Base-by-base conservation (phyloP, 805 yeast species). In the Dipodascopsis uninucleata region DNA sequence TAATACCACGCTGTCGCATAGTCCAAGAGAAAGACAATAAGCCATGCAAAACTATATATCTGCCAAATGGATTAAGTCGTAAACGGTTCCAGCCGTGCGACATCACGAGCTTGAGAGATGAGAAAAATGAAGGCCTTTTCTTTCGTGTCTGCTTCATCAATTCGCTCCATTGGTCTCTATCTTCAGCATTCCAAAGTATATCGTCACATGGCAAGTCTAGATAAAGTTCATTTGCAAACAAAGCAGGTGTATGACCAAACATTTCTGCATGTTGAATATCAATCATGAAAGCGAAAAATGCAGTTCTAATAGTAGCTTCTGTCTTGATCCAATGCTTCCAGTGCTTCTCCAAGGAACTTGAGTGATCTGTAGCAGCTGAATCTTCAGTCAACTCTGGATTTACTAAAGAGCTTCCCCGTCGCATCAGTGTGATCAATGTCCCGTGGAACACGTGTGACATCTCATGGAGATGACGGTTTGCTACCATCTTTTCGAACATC, bases 301-400 rank as follows among this genome's bases (percentile, higher is more conserved):
- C 68, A 2, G 67, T 51, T 17, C 53, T 49, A 48, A 73, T 74
- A 43, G 66, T 56, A 24, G 69, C 58, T 49, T 76, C 80, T 49
- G 69, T 70, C 12, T 61, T 45, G 5, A 69, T 62, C 79, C 79
- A 76, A 12, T 66, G 63, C 5, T 56, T 46, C 80, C 80, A 76
- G 22, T 49, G 55, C 18, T 37, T 31, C 7, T 49, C 52, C 16
- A 50, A 42, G n/a, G 45, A 31, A 34, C 26, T 45, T 28, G 49
- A 47, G 4, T 49, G 42, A n/a, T 45, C 47, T 14, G 40, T 36
- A 5, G 57, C 47, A 3, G 41, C 36, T 6, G 41, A 12, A 10
- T 39, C 49, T 18, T 45, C 47, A 2, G 47, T 45, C 3, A 47
- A 36, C 35, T 47, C 52, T 6, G 52, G 52, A 36, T 47, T 47